phyloP scores from a whole-genome alignment of 345 rosid genomes.

The Orychophragmus violaceus region DNA sequence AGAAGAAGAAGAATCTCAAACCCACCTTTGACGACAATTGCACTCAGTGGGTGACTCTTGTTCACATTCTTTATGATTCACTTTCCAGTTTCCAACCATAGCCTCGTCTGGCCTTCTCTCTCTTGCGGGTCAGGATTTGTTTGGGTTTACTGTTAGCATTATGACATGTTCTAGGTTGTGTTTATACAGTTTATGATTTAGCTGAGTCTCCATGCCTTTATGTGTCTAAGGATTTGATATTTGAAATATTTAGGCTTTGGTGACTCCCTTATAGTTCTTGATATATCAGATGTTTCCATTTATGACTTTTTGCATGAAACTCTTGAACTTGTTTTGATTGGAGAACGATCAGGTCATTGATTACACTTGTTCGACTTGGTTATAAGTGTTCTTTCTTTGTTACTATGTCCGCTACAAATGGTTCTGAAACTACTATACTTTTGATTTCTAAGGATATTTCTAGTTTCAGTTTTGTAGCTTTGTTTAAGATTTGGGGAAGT shows the following conservation, averaged over 20 bases:
- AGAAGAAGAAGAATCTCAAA: slow-evolving; percentile 24
- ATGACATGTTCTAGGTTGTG: background rate
- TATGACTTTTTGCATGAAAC: background rate
- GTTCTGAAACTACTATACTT: background rate
- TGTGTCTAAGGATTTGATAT: background rate
- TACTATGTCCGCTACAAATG: background rate
- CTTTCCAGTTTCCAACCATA: slow-evolving; percentile 79
- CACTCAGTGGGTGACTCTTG: slow-evolving; percentile 80
- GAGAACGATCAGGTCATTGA: background rate
- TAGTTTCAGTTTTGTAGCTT: background rate
- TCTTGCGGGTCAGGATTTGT: slow-evolving; percentile 59
- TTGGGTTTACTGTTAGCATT: background rate
- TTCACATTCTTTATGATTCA: slow-evolving; percentile 90
- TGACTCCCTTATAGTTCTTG: background rate
- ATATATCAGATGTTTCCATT: background rate
- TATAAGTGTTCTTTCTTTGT: background rate
- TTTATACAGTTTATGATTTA: background rate
- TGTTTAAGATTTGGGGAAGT: background rate
- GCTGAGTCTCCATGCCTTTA: background rate
- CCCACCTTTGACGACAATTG: slow-evolving; percentile 62
- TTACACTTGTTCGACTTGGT: background rate
- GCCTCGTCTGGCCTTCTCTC: slow-evolving; percentile 95
- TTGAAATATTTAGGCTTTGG: background rate
- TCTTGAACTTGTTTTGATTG: background rate
- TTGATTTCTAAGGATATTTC: background rate